Evolutionary conservation across 805 yeast species (phyloP), one percentile per base, ranked within the genome.

Genomic region (Nakazawaea ambrosiae): DNA sequence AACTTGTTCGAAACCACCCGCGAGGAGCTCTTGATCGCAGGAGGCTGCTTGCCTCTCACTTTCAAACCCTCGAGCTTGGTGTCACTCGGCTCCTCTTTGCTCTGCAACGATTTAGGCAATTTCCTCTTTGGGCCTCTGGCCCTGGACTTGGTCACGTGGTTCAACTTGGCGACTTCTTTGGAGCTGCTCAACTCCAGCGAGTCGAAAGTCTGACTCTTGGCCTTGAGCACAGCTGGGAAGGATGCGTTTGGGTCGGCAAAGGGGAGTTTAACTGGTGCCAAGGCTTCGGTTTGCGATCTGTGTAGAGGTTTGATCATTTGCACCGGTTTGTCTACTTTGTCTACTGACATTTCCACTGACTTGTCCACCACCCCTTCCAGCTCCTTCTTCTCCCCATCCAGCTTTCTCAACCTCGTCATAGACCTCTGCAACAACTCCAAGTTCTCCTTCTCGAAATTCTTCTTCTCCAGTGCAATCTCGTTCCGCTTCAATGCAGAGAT

Each of bases 41-140:
- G 60, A 5, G 60, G 59, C 3, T 35, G 33, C 32, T 50, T 53
- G 14, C 34, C 27, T 28, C 34, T 33, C 16, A 36, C 31, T 40
- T 33, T 39, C 34, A 34, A 39, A 34, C 33, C 34, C 6, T 23
- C 41, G 30, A 39, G 29, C 17, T 20, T 22, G 4, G 34, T 20
- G 14, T 12, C 31, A 14, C 6, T n/a, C 15, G 20, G 20, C 15
- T 19, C n/a, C 5, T 20, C 20, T 7, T 11, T 4, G n/a, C 49
- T 22, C 9, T 32, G 31, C 12, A 50, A 33, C 8, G 22, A 43
- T 36, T 60, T 58, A 1, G 78, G 78, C 15, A 68, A 55, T 34
- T 68, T 55, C 44, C 79, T 53, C 47, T 64, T 70, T 1, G 80
- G 80, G 0, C 80, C 80, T 39, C 58, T 66, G 14, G 76, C 57